These are phyloP conservation scores for Dictyostelium intermedium DNA, from an alignment of 78 protist species.

Conservation along the genomic window DNA sequence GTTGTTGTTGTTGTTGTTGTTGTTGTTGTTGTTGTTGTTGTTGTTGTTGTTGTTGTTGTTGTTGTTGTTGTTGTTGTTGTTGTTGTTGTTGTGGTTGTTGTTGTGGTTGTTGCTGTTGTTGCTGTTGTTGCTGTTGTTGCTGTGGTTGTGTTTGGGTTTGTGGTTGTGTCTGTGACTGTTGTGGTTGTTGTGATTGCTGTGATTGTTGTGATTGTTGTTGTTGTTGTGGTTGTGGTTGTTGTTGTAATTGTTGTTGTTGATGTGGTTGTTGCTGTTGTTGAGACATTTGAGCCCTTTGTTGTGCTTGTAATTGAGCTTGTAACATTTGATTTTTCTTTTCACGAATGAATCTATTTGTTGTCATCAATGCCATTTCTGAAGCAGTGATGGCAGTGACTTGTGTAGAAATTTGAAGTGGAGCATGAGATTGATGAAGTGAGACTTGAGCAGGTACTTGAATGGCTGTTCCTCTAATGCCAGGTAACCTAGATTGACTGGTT, in stretches of 20 bases:
- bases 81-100: background rate
- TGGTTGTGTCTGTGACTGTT: background rate
- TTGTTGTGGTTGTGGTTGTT: background rate
- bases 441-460: slow-evolving; percentile 11
- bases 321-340: slow-evolving; percentile 41
- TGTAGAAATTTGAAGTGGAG: background rate
- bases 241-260: background rate
- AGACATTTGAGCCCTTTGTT: background rate
- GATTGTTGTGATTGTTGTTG: slow-evolving; percentile 3
- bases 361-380: background rate
- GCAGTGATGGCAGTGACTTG: background rate
- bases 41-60: background rate
- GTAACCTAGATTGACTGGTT: slow-evolving; percentile 5
- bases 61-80: background rate
- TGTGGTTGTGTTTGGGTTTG: background rate
- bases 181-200: background rate
- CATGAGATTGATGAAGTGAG: slow-evolving; percentile 16
- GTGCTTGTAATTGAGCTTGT: background rate
- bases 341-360: slow-evolving; percentile 22
- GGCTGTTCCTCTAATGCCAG: slow-evolving; percentile 45
- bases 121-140: background rate
- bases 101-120: background rate
- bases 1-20: background rate
- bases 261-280: background rate
- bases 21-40: background rate